Evolutionary conservation across 2,329 filamentous ascomycete genomes (phyloP), one percentile per base, ranked within the genome.

Genomic region (Paecilomyces variotii): DNA sequence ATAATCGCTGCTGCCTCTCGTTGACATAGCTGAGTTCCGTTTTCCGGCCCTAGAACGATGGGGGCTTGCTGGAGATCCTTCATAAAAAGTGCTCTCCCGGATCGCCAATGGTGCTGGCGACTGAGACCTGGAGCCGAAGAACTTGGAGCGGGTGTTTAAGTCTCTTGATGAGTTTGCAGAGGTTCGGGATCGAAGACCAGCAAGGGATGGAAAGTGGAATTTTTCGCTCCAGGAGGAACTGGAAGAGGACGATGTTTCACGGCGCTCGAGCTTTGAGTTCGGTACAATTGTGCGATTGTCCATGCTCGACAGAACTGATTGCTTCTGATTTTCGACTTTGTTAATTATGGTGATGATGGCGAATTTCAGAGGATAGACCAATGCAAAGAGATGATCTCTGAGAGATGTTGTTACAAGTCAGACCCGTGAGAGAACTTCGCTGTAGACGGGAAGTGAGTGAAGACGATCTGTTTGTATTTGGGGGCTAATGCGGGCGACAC

Each of bases 1-100:
- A 56, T 74, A 70, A 54, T 74, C 71, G 11, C 67, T 65, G 56
- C 68, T 70, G 54, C 63, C 68, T 52, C 66, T 68, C 54, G 66
- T 65, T 28, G 64, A 65, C 27, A 61, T 62, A n/a, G 62, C 65
- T 4, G 64, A 60, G 35, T 63, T 61, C 28, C 59, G 59, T 57
- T 62, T 66, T 49, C 57, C 53, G 55, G 53, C 57, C 57, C 7
- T 39, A 30, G 32, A 55, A 55, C n/a, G 55, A 56, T 57, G 64
- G 9, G 57, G 59, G 49, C 60, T 66, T 28, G 56, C 62, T 34
- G 59, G 58, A 12, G 60, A 63, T 32, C 59, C 57, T 19, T 62
- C 57, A 30, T 56, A 59, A 5, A 61, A 54, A 55, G 65, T 26
- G 26, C 50, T 52, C 7, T 26, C 9, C 26, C 12, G 59, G 32